Evolutionary conservation across 169 alveolate genomes (phyloP).

Genomic region (Cryptosporidium sp.): DNA sequence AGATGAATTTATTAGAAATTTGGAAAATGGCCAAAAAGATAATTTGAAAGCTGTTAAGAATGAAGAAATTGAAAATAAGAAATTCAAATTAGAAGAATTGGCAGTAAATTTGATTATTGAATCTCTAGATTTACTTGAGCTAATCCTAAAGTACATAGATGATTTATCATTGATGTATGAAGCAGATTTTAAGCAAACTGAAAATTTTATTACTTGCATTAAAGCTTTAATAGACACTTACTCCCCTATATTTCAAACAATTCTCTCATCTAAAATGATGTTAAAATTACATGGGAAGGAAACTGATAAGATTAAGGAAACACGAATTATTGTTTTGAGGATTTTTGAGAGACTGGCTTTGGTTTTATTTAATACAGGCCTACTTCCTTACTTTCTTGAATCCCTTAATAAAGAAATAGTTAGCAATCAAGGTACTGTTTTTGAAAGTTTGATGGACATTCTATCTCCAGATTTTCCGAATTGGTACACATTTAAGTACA

Average conservation of each 20-base stretch:
- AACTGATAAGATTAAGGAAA: slow-evolving; percentile 4
- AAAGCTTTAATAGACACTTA: not conserved
- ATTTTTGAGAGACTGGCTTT: slow-evolving; percentile 33
- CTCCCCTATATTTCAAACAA: slow-evolving; percentile 19
- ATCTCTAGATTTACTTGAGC: not conserved
- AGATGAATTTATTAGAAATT: not conserved
- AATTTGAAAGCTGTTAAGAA: too few species aligned
- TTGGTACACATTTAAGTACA: slow-evolving; percentile 17
- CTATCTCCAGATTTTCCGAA: slow-evolving; percentile 68
- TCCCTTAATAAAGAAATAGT: slow-evolving; percentile 7
- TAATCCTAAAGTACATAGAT: slow-evolving; percentile 18
- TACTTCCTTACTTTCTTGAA: not conserved
- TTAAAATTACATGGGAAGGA: not conserved
- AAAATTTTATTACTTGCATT: not conserved
- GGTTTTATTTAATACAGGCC: not conserved
- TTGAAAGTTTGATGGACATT: slow-evolving; percentile 73
- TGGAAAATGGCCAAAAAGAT: not conserved
- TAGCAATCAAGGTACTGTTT: not conserved
- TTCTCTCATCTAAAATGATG: slow-evolving; percentile 26
- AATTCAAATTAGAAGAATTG: not conserved
- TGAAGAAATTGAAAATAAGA: not conserved
- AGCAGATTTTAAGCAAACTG: slow-evolving; percentile 22
- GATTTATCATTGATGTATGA: slow-evolving; percentile 23
- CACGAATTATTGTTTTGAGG: slow-evolving; percentile 25
- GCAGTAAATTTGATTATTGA: not conserved